These are phyloP conservation scores for Verticillium albo-atrum DNA, from an alignment of 2,329 filamentous ascomycete genomes.

Conservation along the genomic window DNA sequence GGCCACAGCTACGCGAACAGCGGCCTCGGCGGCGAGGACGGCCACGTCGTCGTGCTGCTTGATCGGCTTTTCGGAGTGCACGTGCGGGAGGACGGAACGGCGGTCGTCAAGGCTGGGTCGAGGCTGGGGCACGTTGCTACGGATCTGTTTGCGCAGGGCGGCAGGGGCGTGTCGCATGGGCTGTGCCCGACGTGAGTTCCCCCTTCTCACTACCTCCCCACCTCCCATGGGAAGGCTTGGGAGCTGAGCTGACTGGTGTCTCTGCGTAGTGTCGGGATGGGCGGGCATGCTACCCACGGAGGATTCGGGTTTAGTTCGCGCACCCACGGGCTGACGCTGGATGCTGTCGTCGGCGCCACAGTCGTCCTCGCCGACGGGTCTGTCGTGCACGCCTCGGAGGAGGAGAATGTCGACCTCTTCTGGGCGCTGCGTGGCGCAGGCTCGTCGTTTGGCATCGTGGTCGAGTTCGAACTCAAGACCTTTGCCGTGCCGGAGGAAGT, in stretches of 20 bases:
- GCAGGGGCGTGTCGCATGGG: conserved; percentile 42
- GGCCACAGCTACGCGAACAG: conserved; percentile 48
- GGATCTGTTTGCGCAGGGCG: conserved; percentile 31
- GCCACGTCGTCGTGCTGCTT: conserved; percentile 42
- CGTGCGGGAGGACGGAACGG: conserved; percentile 33
- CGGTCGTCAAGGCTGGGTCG: conserved; percentile 42
- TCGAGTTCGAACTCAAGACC: conserved; percentile 32
- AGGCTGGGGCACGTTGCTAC: conserved; percentile 42
- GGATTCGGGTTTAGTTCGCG: conserved; percentile 29
- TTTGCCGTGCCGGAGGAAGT: conserved; percentile 27
- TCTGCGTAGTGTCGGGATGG: conserved; percentile 30
- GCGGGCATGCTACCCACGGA: conserved; percentile 34
- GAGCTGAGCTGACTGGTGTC: not conserved
- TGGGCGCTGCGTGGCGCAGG: conserved; percentile 38
- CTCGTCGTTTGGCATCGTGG: conserved; percentile 35
- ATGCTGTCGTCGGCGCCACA: conserved; percentile 28
- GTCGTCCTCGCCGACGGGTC: conserved; percentile 31
- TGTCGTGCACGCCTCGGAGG: conserved; percentile 22
- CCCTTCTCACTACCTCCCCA: too few species aligned
- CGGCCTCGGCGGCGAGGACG: conserved; percentile 43
- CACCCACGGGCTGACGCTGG: conserved; percentile 21
- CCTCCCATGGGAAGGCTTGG: not conserved
- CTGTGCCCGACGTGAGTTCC: conserved; percentile 43
- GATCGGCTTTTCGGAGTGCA: conserved; percentile 37
- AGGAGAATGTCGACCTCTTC: conserved; percentile 33